These are phyloP conservation scores for Coemansia umbellata DNA, from an alignment of 192 early-diverging fungal species.

Conservation along the genomic window DNA sequence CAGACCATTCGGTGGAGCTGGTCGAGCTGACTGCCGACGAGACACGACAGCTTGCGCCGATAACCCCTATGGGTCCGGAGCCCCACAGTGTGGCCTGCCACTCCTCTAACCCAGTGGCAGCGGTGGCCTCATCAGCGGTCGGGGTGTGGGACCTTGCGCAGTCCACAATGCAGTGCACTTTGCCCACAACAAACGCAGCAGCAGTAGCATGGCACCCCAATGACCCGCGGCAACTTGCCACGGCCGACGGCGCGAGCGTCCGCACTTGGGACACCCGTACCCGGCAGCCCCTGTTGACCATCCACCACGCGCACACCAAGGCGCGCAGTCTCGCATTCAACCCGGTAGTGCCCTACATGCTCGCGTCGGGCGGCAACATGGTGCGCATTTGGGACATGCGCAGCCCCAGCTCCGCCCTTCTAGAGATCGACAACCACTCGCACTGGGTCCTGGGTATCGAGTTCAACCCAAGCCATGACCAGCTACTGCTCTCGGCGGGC, in stretches of 20 bases:
- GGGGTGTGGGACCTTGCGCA: conserved; percentile 16
- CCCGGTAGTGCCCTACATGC: conserved; percentile 76
- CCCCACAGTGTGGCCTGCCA: conserved; percentile 16
- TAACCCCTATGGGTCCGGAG: too few relatives aligned
- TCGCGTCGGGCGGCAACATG: conserved; percentile 78
- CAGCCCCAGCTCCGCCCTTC: conserved; percentile 51
- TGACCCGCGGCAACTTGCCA: conserved; percentile 34
- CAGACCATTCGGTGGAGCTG: conserved; percentile 10
- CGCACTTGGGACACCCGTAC: conserved; percentile 70
- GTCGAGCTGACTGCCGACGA: conserved; percentile 8
- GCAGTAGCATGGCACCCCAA: conserved; percentile 32
- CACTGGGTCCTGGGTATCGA: conserved; percentile 86
- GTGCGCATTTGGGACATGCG: conserved; percentile 90
- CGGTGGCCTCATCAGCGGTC: conserved; percentile 8
- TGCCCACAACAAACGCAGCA: neutral
- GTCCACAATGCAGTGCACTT: neutral
- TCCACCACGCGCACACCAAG: conserved; percentile 65
- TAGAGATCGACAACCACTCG: conserved; percentile 72
- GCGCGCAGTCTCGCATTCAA: conserved; percentile 81
- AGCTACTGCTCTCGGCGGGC: conserved; percentile 79
- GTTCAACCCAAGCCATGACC: conserved; percentile 91
- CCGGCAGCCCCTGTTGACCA: conserved; percentile 15
- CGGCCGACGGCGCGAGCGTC: conserved; percentile 58
- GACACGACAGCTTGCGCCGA: neutral
- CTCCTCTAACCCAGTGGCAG: conserved; percentile 11